Percentiles rank a stretch among this genome's conserved stretches.
These are phyloP conservation scores for Saccharomyces hybrid DNA, from an alignment of 1,139 yeast genomes.

Conservation along the genomic window DNA sequence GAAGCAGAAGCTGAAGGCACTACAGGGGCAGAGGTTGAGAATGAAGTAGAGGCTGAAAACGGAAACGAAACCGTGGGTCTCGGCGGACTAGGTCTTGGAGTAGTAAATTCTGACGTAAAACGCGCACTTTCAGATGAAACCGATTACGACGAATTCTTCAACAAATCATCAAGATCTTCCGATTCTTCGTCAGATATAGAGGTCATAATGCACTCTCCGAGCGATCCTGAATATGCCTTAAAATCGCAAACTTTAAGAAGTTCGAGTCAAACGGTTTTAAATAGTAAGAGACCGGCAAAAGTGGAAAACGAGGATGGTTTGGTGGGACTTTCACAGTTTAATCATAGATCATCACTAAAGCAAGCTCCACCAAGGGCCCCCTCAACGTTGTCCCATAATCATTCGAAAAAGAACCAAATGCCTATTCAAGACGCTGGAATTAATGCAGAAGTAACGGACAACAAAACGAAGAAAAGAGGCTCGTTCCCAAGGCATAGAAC, in stretches of 20 bases:
- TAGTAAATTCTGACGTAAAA: not conserved
- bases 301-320: not conserved
- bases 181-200: slow-evolving; percentile 4
- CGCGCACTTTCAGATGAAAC: slow-evolving; percentile 5
- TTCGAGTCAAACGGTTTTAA: not conserved
- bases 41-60: slow-evolving; percentile 9
- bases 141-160: slow-evolving; percentile 4
- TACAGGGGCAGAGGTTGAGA: slow-evolving; percentile 24
- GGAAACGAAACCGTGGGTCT: slow-evolving; percentile 5
- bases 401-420: not conserved
- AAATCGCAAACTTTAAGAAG: not conserved
- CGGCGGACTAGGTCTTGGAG: not conserved
- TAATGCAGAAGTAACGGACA: slow-evolving; percentile 1
- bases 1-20: slow-evolving; percentile 1
- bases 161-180: slow-evolving; percentile 8
- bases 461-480: slow-evolving; percentile 9
- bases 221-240: slow-evolving; percentile 2
- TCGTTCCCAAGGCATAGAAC: slow-evolving; percentile 22
- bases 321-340: not conserved
- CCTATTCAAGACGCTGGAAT: not conserved
- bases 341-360: slow-evolving; percentile 1
- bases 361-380: slow-evolving; percentile 6
- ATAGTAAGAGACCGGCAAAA: not conserved
- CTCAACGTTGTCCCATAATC: not conserved
- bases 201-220: slow-evolving; percentile 1